Evolutionary conservation across 177 flowering plant species (phyloP), one percentile per base, ranked within the genome.

Genomic region (Vitis hybrid): DNA sequence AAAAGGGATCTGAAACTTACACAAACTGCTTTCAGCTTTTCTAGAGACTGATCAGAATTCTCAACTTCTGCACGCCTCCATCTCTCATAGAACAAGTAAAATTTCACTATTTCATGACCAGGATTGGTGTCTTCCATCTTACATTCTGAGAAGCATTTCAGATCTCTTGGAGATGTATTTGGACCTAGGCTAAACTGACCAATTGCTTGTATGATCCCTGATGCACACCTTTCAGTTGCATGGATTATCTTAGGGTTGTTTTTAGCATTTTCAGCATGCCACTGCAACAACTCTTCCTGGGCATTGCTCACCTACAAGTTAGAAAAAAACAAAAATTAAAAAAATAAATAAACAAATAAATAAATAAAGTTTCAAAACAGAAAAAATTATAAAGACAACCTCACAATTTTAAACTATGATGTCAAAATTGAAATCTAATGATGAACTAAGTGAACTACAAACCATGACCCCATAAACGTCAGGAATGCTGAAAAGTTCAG

Each of bases 391-490:
- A 58, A 26, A 50, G 45, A 29, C 3, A 13, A 15, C 53, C 59
- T 58, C 59, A 57, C 10, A 59, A 3, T 29, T 64, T 51, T 52
- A 15, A 50, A 56, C 63, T 52, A 16, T 15, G 19, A 33, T 26
- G 14, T 33, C 49, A 60, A 33, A 50, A 67, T 15, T n/a, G 22
- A 55, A 26, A 63, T 11, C 51, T 29, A 45, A 50, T 9, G 50
- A 61, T 49, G 4, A 66, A 66, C 49, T 1, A 60, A 21, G 57
- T 15, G 4, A 56, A 68, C 31, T 70, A 86, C 97, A 63, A 60
- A 96, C 99, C 99, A 96, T 92, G 71, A 92, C 97, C 68, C 99
- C 99, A 83, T 90, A 78, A 56, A 96, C 97, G 51, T 90, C 97
- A 31, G 99, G 97, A 80, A 96, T 86, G 80, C 86, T 92, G 70